These are phyloP conservation scores for Musa schizocarpa DNA, from an alignment of 176 grass and related monocot species.

Conservation along the genomic window DNA sequence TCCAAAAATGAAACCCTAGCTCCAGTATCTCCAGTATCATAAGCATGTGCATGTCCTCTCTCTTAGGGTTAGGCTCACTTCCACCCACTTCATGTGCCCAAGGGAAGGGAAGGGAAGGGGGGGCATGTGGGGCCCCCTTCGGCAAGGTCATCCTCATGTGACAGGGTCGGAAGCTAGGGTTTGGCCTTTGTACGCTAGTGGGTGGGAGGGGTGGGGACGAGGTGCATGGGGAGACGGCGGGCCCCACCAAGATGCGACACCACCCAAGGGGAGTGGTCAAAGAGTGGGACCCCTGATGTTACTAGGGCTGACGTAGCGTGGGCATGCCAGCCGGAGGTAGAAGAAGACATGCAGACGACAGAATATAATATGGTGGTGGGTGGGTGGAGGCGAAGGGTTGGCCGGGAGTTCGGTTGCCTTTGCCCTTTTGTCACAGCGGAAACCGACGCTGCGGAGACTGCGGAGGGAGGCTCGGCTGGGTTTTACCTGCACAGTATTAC, in stretches of 20 bases:
- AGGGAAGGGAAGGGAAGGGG: constrained; percentile 17
- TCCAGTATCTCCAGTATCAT: no score
- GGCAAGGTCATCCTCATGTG: not conserved
- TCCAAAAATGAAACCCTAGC: no score
- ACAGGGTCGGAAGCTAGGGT: not conserved
- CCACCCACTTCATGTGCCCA: not conserved
- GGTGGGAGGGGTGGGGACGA: not conserved
- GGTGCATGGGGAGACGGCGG: not conserved
- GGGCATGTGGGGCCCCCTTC: constrained; percentile 33
- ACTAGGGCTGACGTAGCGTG: constrained; percentile 11
- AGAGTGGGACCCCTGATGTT: not conserved
- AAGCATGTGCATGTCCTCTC: no score
- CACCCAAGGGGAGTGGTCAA: constrained; percentile 23
- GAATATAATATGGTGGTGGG: not conserved
- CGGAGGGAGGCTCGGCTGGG: not conserved
- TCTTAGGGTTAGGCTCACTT: no score
- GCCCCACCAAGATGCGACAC: not conserved
- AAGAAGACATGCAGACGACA: not conserved
- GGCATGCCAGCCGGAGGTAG: not conserved
- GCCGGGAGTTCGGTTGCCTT: constrained; percentile 10
- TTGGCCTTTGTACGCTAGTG: constrained; percentile 8
- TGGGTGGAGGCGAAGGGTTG: constrained; percentile 1
- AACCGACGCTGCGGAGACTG: constrained; percentile 11
- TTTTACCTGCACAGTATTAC: not conserved
- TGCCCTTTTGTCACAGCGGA: constrained; percentile 9